Base-by-base conservation (phyloP, 1,139 yeast genomes). In the Fermentozyma sake region DNA sequence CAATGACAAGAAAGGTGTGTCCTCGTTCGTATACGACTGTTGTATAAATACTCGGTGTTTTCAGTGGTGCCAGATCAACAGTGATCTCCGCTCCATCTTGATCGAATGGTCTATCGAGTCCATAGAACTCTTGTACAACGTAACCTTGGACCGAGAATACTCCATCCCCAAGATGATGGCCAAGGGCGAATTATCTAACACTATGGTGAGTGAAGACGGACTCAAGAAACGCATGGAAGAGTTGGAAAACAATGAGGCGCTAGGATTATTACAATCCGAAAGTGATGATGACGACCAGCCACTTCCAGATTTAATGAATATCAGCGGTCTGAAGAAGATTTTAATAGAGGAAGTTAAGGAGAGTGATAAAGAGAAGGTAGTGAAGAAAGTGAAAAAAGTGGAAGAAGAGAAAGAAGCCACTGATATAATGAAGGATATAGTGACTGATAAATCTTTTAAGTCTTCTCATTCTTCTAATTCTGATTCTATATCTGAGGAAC, bases 11-110 rank as follows among this genome's bases (percentile, higher is more conserved):
- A 77, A 78, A 43, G 94, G 93, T 1, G 58, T 61, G 7, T 55
- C 62, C 11, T 74, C 86, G 18, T 58, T 71, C 20, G 86, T 84
- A 3, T 74, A 76, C 44, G 95, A 86, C 50, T 85, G 95, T 49
- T 78, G 87, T 20, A 70, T 84, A 29, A 75, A 79, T 47, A 63
- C 72, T 11, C 57, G 56, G 9, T 73, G 86, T 34, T 71, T 79
- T 55, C 63, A 66, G 31, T 79, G 89, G 79, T 62, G 80, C 26
- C 67, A 73, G 28, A 49, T 72, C 20, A 82, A 78, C 39, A 31
- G 42, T 2, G 76, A 73, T 31, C 55, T 75, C 30, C 56, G 64
- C 31, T 51, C 61, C 14, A 74, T 75, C 8, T 42, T 72, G 30
- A 62, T 72, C 14, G 80, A 74, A 38, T 75, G 80, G 81, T 69